Evolutionary conservation across 371 early-diverging fungal genomes (phyloP).

Genomic region (Lichtheimia corymbifera): DNA sequence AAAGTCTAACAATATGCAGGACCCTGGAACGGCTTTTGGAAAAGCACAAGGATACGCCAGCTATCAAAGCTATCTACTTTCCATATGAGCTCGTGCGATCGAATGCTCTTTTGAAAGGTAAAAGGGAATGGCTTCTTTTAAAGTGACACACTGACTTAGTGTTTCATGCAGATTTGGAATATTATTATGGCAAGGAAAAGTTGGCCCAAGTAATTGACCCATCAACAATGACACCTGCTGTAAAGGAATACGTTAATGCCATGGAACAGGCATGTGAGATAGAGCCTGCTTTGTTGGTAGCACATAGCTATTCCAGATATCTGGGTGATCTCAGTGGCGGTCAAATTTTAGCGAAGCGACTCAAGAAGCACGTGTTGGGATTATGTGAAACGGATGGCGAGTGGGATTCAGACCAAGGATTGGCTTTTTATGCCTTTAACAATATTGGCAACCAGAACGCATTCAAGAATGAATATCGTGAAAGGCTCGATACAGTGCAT

Average conservation of each 20-base stretch:
- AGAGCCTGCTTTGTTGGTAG: constrained; percentile 57
- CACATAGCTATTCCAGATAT: constrained; percentile 65
- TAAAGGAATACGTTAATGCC: constrained; percentile 47
- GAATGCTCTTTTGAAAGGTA: constrained; percentile 43
- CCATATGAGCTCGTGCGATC: constrained; percentile 53
- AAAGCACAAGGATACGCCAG: constrained; percentile 48
- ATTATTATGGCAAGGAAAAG: constrained; percentile 53
- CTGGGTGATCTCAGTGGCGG: constrained; percentile 66
- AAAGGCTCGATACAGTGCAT: constrained; percentile 48
- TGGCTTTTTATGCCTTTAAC: constrained; percentile 54
- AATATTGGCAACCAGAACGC: constrained; percentile 53
- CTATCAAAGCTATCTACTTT: constrained; percentile 56
- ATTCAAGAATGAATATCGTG: constrained; percentile 62
- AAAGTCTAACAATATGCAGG: constrained; percentile 13
- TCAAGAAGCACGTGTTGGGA: constrained; percentile 52
- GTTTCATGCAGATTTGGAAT: constrained; percentile 46
- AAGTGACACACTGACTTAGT: neutral
- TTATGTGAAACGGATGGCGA: constrained; percentile 31
- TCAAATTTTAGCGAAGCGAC: constrained; percentile 57
- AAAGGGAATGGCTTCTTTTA: too few species aligned
- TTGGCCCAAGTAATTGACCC: constrained; percentile 35
- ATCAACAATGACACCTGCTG: constrained; percentile 55
- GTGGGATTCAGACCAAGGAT: constrained; percentile 50
- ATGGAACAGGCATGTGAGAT: constrained; percentile 46
- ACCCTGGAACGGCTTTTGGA: constrained; percentile 57